Percentiles rank a stretch among this genome's conserved stretches.
Evolutionary conservation across 441 rosid species (phyloP).

Genomic region (Dalechampia spathulata): DNA sequence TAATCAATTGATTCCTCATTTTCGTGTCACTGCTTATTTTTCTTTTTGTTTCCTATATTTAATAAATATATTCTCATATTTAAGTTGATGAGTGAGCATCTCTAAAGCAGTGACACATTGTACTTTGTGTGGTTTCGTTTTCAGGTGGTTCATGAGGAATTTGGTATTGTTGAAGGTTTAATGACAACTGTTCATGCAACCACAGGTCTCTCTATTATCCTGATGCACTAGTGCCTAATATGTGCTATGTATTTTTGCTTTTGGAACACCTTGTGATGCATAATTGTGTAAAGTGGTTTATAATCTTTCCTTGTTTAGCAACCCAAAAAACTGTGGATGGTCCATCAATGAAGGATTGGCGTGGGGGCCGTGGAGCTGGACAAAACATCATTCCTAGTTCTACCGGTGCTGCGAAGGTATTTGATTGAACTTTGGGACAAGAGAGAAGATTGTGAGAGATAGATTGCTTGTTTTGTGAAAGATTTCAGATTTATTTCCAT

Average conservation of each 20-base stretch:
- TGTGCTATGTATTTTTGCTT: too few species aligned
- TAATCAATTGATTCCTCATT: neutral
- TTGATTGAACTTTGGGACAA: constrained; percentile 6
- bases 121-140: neutral
- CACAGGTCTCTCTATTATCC: constrained; percentile 48
- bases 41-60: neutral
- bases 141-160: constrained; percentile 96
- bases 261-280: neutral
- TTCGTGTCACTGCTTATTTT: neutral
- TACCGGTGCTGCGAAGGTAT: constrained; percentile 98
- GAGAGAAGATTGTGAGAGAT: neutral
- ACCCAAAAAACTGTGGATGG: constrained; percentile 98
- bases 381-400: constrained; percentile 99
- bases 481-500: neutral
- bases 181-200: constrained; percentile 99
- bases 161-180: constrained; percentile 91
- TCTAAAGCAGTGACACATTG: neutral
- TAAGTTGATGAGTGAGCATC: neutral
- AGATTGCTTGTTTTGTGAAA: neutral
- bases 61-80: neutral
- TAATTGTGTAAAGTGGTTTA: constrained; percentile 4
- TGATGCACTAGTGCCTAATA: too few species aligned
- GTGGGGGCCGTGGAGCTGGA: constrained; percentile 97
- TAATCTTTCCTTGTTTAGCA: constrained; percentile 41
- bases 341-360: constrained; percentile 98